These are phyloP conservation scores for Trichoderma erinaceum DNA, from an alignment of 495 filamentous ascomycete genomes.

Conservation along the genomic window DNA sequence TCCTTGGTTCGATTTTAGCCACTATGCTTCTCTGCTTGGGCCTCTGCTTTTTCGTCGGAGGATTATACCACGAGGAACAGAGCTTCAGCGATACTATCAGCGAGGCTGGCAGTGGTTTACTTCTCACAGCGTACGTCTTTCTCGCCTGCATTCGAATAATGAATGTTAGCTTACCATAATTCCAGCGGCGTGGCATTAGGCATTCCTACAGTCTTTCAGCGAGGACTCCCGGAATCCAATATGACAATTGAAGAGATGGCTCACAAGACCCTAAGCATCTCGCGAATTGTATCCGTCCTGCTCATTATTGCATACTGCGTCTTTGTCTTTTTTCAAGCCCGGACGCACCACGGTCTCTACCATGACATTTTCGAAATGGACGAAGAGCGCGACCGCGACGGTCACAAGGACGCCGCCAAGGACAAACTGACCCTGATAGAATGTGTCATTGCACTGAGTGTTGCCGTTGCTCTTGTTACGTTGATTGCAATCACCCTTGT, in stretches of 20 bases:
- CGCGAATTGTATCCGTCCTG: conserved; percentile 68
- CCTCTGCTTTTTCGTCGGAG: conserved; percentile 71
- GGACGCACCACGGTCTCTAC: conserved; percentile 77
- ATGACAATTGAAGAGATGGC: conserved; percentile 36
- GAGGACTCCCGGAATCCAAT: conserved; percentile 43
- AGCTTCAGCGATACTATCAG: conserved; percentile 69
- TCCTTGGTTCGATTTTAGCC: conserved; percentile 73
- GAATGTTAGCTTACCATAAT: background rate
- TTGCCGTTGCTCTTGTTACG: conserved; percentile 68
- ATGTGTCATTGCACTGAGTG: conserved; percentile 56
- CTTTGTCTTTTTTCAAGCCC: conserved; percentile 76
- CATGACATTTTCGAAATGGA: conserved; percentile 56
- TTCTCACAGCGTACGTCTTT: conserved; percentile 62
- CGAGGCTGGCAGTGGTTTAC: conserved; percentile 72
- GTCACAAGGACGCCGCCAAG: conserved; percentile 54
- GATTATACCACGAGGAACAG: conserved; percentile 57
- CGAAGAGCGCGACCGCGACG: conserved; percentile 64
- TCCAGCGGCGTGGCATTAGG: conserved; percentile 65
- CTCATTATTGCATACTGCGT: conserved; percentile 73
- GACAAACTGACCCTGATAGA: conserved; percentile 76
- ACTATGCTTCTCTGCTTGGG: conserved; percentile 73
- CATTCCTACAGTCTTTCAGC: conserved; percentile 72
- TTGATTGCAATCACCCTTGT: conserved; percentile 80
- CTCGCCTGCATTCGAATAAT: background rate
- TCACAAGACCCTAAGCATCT: conserved; percentile 55